These are phyloP conservation scores for Bathelium albidoporum DNA, from an alignment of 495 filamentous ascomycete species.

Conservation along the genomic window DNA sequence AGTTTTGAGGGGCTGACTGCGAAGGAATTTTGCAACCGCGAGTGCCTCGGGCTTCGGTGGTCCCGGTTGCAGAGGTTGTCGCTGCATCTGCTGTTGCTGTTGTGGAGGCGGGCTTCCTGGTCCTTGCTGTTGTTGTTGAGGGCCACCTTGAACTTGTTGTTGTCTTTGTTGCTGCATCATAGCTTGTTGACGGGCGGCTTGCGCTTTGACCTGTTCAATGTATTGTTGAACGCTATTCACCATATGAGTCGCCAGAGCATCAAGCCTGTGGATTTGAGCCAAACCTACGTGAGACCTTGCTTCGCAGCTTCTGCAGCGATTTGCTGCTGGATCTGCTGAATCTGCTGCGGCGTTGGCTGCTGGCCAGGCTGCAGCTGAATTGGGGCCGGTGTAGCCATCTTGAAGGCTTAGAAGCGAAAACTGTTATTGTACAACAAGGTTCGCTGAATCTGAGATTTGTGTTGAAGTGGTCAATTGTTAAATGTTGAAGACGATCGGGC, in stretches of 20 bases:
- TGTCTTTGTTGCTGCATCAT: conserved; percentile 37
- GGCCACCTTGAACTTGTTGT: conserved; percentile 29
- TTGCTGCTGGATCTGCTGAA: conserved; percentile 73
- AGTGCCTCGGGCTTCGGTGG: conserved; percentile 80
- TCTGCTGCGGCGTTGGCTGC: conserved; percentile 76
- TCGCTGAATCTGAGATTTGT: neutral
- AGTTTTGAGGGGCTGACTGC: conserved; percentile 74
- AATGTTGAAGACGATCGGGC: neutral
- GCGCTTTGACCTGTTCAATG: conserved; percentile 48
- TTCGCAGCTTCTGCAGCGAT: conserved; percentile 62
- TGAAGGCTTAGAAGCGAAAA: neutral
- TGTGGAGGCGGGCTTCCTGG: conserved; percentile 37
- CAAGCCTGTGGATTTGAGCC: too few relatives aligned
- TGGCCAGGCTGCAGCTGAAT: conserved; percentile 36
- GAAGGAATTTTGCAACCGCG: conserved; percentile 82
- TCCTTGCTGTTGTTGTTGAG: conserved; percentile 28
- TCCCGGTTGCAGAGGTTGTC: conserved; percentile 53
- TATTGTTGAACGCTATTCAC: conserved; percentile 45
- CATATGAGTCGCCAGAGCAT: neutral
- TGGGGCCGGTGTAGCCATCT: neutral
- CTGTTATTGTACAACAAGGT: neutral
- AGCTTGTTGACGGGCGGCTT: conserved; percentile 43
- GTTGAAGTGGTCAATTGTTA: conserved; percentile 1
- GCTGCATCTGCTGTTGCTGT: conserved; percentile 38
- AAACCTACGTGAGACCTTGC: conserved; percentile 39